A percentile compares a stretch with the other conserved stretches of the same genome.
Evolutionary conservation across 2,329 filamentous ascomycete genomes (phyloP).

Genomic region (Colletotrichum theobromicola): DNA sequence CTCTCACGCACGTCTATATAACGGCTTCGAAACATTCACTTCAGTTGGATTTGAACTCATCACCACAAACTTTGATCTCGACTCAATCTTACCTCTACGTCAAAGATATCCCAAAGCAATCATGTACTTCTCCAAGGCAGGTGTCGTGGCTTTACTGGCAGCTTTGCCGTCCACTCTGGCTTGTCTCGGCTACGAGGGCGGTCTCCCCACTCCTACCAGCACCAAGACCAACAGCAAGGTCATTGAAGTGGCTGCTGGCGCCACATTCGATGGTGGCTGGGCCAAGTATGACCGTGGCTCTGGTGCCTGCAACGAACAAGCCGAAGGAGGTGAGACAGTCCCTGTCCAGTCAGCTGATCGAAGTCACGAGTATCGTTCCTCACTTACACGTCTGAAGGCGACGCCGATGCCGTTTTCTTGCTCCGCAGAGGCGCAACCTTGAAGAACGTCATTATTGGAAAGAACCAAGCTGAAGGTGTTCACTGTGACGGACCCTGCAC

Average conservation of each 20-base stretch:
- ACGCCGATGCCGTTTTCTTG: conserved; percentile 48
- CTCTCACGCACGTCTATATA: background rate
- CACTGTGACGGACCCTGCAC: conserved; percentile 51
- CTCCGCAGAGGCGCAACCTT: conserved; percentile 46
- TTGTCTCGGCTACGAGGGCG: conserved; percentile 31
- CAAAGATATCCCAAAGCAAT: background rate
- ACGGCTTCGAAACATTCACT: background rate
- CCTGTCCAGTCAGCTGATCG: too few species aligned
- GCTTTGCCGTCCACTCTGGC: conserved; percentile 26
- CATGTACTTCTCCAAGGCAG: background rate
- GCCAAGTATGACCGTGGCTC: conserved; percentile 40
- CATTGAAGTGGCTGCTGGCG: conserved; percentile 34
- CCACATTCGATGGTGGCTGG: conserved; percentile 37
- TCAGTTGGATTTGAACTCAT: background rate
- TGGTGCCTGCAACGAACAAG: conserved; percentile 41
- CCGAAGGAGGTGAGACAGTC: conserved; percentile 37
- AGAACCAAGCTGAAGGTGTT: conserved; percentile 49
- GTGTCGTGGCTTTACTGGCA: conserved; percentile 1
- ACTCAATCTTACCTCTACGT: background rate
- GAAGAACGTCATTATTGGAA: conserved; percentile 52
- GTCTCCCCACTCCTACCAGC: conserved; percentile 31
- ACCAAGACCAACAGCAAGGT: conserved; percentile 32
- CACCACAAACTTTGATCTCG: background rate
- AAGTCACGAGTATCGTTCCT: background rate
- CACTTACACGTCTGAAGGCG: conserved; percentile 24